Conservation (phyloP, 208 protist genomes). For the Zelonia costaricensis region DNA sequence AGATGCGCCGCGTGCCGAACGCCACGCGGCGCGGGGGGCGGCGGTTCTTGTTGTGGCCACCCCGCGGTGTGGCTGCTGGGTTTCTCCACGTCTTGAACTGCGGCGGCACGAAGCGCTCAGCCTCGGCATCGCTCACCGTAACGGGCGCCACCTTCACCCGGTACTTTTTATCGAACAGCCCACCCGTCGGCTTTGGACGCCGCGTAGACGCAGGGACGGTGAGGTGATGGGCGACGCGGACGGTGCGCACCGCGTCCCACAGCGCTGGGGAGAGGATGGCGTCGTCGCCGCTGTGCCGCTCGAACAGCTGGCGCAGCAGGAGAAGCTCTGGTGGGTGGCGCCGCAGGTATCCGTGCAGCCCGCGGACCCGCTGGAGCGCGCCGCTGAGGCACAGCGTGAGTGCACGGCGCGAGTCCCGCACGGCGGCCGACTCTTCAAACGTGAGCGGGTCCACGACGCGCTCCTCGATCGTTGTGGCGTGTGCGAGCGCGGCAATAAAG, state of each 20-base stretch:
- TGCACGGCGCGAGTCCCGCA: slow-evolving; percentile 18
- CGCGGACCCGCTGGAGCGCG: slow-evolving; percentile 11
- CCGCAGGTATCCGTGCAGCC: slow-evolving; percentile 15
- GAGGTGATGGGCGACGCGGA: slow-evolving; percentile 60
- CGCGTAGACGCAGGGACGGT: slow-evolving; percentile 9
- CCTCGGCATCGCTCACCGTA: slow-evolving; percentile 41
- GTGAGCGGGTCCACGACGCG: slow-evolving; percentile 28
- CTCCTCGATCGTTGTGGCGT: slow-evolving; percentile 24
- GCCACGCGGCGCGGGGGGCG: slow-evolving; percentile 29
- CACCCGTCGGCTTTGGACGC: slow-evolving; percentile 18
- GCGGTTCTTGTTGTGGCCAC: slow-evolving; percentile 27
- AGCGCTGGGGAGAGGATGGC: slow-evolving; percentile 38
- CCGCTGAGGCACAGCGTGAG: slow-evolving; percentile 21
- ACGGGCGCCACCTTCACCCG: slow-evolving; percentile 59
- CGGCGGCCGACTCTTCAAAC: slow-evolving; percentile 22
- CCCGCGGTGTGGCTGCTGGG: slow-evolving; percentile 42
- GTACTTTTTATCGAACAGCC: slow-evolving; percentile 53
- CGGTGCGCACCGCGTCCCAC: slow-evolving; percentile 68
- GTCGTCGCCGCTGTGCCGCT: slow-evolving; percentile 40
- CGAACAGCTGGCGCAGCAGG: slow-evolving; percentile 63
- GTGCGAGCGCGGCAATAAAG: slow-evolving; percentile 59
- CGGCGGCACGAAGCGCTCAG: slow-evolving; percentile 67
- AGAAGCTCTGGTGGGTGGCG: slow-evolving; percentile 55
- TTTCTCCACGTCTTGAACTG: slow-evolving; percentile 76
- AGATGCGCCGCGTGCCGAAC: slow-evolving; percentile 80